Evolutionary conservation across 2,329 filamentous ascomycete genomes (phyloP).

Genomic region (Myotisia sp.): DNA sequence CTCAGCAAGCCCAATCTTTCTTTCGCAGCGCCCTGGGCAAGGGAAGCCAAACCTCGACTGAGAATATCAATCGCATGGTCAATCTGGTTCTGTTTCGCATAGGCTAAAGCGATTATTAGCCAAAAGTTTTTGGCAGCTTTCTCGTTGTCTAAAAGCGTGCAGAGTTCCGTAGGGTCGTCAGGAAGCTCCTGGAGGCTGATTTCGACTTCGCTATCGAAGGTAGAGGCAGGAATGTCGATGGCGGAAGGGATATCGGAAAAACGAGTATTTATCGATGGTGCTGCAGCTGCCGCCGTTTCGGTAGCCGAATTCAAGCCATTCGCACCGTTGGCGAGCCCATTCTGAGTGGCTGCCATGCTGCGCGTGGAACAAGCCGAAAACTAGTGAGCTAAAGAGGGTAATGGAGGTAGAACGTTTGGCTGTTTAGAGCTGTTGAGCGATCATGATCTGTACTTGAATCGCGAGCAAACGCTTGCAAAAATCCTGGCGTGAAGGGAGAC

Average conservation of each 20-base stretch:
- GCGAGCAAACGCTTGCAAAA: conserved; percentile 1
- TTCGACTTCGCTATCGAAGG: conserved; percentile 59
- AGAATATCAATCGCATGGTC: conserved; percentile 64
- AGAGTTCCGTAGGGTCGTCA: conserved; percentile 89
- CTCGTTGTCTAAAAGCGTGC: conserved; percentile 88
- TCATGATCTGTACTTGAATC: no score
- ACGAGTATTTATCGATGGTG: conserved; percentile 30
- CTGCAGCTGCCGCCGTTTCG: conserved; percentile 19
- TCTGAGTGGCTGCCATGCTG: conserved; percentile 41
- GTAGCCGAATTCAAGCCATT: conserved; percentile 22
- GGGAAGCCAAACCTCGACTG: conserved; percentile 58
- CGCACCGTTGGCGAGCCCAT: conserved; percentile 39
- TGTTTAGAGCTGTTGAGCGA: no score
- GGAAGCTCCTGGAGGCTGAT: conserved; percentile 81
- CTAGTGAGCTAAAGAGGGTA: no score
- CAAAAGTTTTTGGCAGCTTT: conserved; percentile 81
- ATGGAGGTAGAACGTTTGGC: no score
- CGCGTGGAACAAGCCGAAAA: no score
- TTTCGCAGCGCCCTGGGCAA: conserved; percentile 54
- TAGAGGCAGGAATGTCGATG: conserved; percentile 51
- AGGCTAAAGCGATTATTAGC: conserved; percentile 95
- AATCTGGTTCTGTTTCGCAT: conserved; percentile 88
- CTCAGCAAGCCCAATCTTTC: conserved; percentile 76
- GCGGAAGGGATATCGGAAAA: conserved; percentile 49
- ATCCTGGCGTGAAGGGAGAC: not conserved